Percentiles rank a stretch among this genome's conserved stretches.
Conservation (phyloP, 805 yeast genomes). For the Candida michaelii region DNA sequence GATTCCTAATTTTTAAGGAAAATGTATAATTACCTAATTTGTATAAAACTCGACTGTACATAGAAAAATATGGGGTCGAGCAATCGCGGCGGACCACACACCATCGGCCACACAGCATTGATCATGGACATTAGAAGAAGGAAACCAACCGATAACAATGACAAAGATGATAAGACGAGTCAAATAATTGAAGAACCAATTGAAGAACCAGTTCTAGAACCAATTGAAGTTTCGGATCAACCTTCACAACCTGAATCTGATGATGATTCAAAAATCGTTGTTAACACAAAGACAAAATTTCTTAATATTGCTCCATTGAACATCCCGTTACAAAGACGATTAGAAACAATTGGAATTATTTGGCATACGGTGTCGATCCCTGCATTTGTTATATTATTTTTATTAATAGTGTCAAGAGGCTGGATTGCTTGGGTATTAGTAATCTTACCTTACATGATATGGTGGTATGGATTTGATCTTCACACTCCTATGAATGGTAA, state of each 20-base stretch:
- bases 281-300: conserved; percentile 10
- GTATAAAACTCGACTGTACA: conserved; percentile 6
- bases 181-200: neutral
- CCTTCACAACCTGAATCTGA: neutral
- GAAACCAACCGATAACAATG: neutral
- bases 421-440: conserved; percentile 71
- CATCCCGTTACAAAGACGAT: conserved; percentile 56
- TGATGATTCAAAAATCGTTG: conserved; percentile 3
- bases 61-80: conserved; percentile 2
- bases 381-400: conserved; percentile 50
- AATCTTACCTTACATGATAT: conserved; percentile 56
- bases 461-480: conserved; percentile 56
- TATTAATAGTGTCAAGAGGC: conserved; percentile 45
- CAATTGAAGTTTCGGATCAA: neutral
- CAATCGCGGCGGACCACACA: conserved; percentile 3
- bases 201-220: neutral
- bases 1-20: too few relatives aligned
- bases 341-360: conserved; percentile 66
- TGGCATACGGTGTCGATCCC: conserved; percentile 78
- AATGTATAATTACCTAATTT: conserved; percentile 1
- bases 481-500: conserved; percentile 76
- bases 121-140: conserved; percentile 3
- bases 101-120: neutral
- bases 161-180: neutral
- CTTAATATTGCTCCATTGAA: conserved; percentile 52